Conservation (phyloP, 1,284 basidiomycete genomes). For the Wolfiporia cocos region DNA sequence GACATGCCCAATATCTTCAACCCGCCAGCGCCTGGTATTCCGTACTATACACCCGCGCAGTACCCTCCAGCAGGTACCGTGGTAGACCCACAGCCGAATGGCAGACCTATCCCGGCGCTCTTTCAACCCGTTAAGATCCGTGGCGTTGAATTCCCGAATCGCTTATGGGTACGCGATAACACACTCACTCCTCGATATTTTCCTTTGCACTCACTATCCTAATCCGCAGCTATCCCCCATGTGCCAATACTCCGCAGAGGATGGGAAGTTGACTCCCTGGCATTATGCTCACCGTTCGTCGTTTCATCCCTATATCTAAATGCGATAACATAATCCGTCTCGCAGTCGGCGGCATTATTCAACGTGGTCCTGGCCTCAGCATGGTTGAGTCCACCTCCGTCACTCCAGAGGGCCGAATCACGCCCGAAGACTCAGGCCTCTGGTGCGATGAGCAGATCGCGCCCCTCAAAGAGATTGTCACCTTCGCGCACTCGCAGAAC, state of each 20-base stretch:
- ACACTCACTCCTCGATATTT: not conserved
- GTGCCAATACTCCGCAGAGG: constrained; percentile 68
- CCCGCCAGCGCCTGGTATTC: constrained; percentile 21
- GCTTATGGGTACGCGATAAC: constrained; percentile 41
- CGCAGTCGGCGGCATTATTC: constrained; percentile 30
- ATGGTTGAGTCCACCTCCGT: constrained; percentile 68
- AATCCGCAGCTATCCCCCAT: constrained; percentile 45
- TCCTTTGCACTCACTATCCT: not conserved
- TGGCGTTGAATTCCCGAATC: constrained; percentile 61
- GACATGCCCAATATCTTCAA: constrained; percentile 15
- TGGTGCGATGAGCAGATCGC: constrained; percentile 70
- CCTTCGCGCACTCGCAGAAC: constrained; percentile 60
- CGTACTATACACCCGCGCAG: constrained; percentile 53
- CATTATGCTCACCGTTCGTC: constrained; percentile 65
- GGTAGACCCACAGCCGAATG: constrained; percentile 30
- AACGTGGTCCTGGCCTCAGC: constrained; percentile 53
- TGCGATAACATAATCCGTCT: not conserved
- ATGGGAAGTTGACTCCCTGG: constrained; percentile 67
- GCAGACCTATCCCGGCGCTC: constrained; percentile 36
- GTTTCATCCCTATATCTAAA: not conserved
- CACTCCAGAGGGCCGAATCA: constrained; percentile 73
- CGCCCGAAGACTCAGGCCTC: constrained; percentile 64
- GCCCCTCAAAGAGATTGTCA: constrained; percentile 58
- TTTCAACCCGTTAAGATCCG: constrained; percentile 63
- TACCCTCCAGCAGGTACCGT: constrained; percentile 44